Evolutionary conservation across 805 yeast species (phyloP).

Genomic region (Kodamaea laetipori): DNA sequence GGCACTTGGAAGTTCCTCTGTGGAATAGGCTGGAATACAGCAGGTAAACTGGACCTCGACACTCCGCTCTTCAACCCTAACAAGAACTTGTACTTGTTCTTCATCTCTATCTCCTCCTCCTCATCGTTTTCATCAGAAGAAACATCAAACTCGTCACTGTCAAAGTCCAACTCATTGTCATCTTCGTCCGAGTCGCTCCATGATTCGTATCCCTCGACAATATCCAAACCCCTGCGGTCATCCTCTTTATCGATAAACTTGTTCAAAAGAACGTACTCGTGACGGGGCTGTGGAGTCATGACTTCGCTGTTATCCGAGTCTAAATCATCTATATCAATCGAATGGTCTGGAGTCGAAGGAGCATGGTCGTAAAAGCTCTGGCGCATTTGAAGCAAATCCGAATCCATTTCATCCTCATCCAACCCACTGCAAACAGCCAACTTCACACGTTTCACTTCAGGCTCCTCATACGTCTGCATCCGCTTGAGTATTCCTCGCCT

Average conservation of each 20-base stretch:
- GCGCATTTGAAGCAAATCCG: slow-evolving; percentile 26
- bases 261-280: slow-evolving; percentile 7
- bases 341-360: neutral
- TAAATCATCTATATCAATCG: neutral
- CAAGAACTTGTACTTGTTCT: slow-evolving; percentile 15
- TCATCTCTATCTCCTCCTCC: slow-evolving; percentile 13
- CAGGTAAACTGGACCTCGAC: slow-evolving; percentile 6
- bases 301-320: neutral
- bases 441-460: slow-evolving; percentile 9
- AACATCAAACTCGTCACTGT: slow-evolving; percentile 9
- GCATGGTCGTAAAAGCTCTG: slow-evolving; percentile 6
- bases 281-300: slow-evolving; percentile 6
- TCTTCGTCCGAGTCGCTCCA: slow-evolving; percentile 9
- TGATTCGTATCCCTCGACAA: slow-evolving; percentile 10
- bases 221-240: slow-evolving; percentile 11
- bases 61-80: slow-evolving; percentile 13
- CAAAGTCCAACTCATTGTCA: slow-evolving; percentile 7
- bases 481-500: slow-evolving; percentile 20
- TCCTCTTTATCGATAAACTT: slow-evolving; percentile 11
- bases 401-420: slow-evolving; percentile 25
- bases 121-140: slow-evolving; percentile 7
- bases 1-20: slow-evolving; percentile 12
- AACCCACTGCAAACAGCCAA: slow-evolving; percentile 25
- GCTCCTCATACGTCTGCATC: slow-evolving; percentile 6
- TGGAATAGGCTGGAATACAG: slow-evolving; percentile 4